Evolutionary conservation across 805 yeast species (phyloP), one percentile per base, ranked within the genome.

Genomic region (Myxozyma vanderwaltii): DNA sequence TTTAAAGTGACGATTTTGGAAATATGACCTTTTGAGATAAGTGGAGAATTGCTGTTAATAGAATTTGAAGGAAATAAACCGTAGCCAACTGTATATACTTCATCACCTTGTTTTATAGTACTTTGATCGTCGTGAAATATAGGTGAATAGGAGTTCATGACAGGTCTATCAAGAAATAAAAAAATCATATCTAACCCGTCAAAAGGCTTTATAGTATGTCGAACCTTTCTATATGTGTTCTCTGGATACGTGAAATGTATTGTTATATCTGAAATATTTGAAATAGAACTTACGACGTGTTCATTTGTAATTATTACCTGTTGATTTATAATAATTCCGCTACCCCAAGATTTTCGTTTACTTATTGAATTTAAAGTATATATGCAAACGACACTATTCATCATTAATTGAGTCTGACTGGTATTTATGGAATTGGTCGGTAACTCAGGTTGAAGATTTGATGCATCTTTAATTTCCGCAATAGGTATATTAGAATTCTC

Each of bases 281-380:
- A 19, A 26, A 29, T 41, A 2, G n/a, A 24, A 17, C 53, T 51
- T 8, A 55, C 27, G 36, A 59, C 59, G 23, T 54, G 63, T 4
- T 41, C 47, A 36, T 59, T 59, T 17, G 59, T 54, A 33, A 47
- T 56, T n/a, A 59, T 52, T 17, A 47, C 19, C 15, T 12, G 15
- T 12, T 24, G 36, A n/a, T 51, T 15, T 4, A 54, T 15, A 27
- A 55, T 21, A 33, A 51, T 47, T 19, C 63, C 63, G 24, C 56
- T 59, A 27, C 59, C 63, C 56, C 59, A 55, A 12, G 57, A 43
- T 26, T 43, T 36, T 10, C 26, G 27, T 3, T 43, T n/a, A 2
- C 50, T 23, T n/a, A 4, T 13, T 5, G n/a, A 17, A 21, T 24
- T 24, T 3, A 8, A 17, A 13, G 43, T 26, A 41, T 35, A 43